phyloP scores from a whole-genome alignment of 1,284 basidiomycete species.

The Ustilago crameri region DNA sequence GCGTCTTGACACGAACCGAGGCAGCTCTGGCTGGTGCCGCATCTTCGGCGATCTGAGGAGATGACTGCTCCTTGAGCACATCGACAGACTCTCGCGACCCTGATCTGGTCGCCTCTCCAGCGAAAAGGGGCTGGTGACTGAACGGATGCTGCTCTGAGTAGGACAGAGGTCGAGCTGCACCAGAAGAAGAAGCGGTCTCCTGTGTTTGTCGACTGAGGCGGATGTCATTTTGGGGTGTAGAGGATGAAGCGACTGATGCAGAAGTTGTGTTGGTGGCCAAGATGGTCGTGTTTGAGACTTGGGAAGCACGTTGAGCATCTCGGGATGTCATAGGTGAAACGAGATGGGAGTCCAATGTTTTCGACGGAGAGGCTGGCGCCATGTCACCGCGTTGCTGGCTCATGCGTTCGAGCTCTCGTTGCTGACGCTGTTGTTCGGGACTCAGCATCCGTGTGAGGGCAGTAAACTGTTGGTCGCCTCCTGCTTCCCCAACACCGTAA shows the following conservation, averaged over 20 bases:
- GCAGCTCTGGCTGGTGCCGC: conserved; percentile 18
- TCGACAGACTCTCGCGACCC: conserved; percentile 25
- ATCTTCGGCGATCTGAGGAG: conserved; percentile 1
- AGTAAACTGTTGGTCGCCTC: conserved; percentile 18
- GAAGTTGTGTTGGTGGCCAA: conserved; percentile 7
- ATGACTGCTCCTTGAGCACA: conserved; percentile 4
- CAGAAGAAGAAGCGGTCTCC: conserved; percentile 10
- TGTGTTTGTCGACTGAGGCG: conserved; percentile 26
- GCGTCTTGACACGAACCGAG: conserved; percentile 30
- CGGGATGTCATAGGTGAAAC: conserved; percentile 3
- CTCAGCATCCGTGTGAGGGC: conserved; percentile 13
- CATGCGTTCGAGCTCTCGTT: conserved; percentile 26
- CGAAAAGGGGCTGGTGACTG: conserved; percentile 8
- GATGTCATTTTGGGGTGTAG: conserved; percentile 17
- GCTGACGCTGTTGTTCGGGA: conserved; percentile 15
- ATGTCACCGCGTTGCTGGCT: conserved; percentile 17
- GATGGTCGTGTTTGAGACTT: conserved; percentile 24
- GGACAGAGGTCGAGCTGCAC: conserved; percentile 10
- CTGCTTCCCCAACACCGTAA: conserved; percentile 33
- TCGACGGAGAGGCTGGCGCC: conserved; percentile 4
- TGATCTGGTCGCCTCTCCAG: conserved; percentile 5
- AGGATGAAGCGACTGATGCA: conserved; percentile 10
- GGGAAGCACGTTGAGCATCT: conserved; percentile 19
- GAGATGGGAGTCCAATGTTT: conserved; percentile 2
- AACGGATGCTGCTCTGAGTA: not conserved